Conservation (phyloP, 495 filamentous ascomycete genomes). For the Lasiosphaeria miniovina region DNA sequence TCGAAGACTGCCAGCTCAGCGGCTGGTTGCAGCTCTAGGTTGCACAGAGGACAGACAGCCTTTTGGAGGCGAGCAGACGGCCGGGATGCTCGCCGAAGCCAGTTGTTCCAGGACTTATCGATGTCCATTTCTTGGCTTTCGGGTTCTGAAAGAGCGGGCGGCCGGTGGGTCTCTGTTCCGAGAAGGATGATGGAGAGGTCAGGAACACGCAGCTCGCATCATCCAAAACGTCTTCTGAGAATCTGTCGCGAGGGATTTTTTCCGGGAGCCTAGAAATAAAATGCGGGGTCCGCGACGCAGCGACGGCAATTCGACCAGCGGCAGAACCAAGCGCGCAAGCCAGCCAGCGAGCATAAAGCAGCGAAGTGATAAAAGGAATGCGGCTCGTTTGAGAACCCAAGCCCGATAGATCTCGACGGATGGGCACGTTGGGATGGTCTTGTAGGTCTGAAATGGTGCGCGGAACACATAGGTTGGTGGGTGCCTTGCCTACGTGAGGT, state of each 20-base stretch:
- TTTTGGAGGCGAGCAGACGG: not conserved
- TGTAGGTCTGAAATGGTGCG: no score
- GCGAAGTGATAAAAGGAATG: not conserved
- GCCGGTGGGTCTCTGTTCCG: not conserved
- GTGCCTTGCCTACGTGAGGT: no score
- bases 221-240: not conserved
- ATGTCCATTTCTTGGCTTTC: conserved; percentile 2
- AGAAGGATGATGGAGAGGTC: not conserved
- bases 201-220: not conserved
- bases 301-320: not conserved
- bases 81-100: not conserved
- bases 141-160: not conserved
- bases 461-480: no score
- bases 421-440: no score
- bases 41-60: conserved; percentile 2
- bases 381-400: not conserved
- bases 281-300: not conserved
- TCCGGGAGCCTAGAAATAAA: not conserved
- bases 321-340: not conserved
- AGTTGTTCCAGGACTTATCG: conserved; percentile 4
- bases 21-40: not conserved
- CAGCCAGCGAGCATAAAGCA: not conserved
- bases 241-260: not conserved
- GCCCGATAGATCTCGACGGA: no score
- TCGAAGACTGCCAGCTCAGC: conserved; percentile 5